These are phyloP conservation scores for Capsicum pubescens DNA, from an alignment of 257 asterid species.

Conservation along the genomic window DNA sequence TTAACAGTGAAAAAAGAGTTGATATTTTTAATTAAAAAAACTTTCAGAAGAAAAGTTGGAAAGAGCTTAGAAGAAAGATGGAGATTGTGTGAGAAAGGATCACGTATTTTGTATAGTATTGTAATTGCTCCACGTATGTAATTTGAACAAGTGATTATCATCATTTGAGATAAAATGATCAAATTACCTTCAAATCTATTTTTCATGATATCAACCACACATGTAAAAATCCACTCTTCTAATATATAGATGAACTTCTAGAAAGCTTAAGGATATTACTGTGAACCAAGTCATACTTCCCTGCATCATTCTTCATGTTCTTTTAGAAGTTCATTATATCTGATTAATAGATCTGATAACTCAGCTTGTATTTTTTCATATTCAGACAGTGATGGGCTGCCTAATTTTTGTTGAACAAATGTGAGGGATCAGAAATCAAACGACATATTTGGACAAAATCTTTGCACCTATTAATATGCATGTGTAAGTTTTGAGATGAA, in stretches of 20 bases:
- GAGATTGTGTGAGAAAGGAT: too few species aligned
- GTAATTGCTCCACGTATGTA: too few species aligned
- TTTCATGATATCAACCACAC: too few species aligned
- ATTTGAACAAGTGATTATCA: too few species aligned
- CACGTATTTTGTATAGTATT: too few species aligned
- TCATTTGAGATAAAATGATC: too few species aligned
- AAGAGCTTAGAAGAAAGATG: too few species aligned
- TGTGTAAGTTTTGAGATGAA: not conserved
- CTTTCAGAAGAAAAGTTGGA: too few species aligned
- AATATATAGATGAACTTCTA: not conserved
- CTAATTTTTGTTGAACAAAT: slow-evolving; percentile 87
- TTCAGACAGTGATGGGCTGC: slow-evolving; percentile 81
- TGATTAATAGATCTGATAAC: slow-evolving; percentile 62
- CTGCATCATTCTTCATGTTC: slow-evolving; percentile 70
- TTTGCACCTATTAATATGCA: not conserved
- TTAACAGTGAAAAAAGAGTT: too few species aligned
- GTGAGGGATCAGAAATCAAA: slow-evolving; percentile 45
- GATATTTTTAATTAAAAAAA: too few species aligned
- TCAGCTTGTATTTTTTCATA: slow-evolving; percentile 85
- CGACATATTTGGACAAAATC: not conserved
- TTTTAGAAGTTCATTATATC: slow-evolving; percentile 66
- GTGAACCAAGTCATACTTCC: slow-evolving; percentile 54
- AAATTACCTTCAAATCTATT: too few species aligned
- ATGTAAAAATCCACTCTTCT: too few species aligned
- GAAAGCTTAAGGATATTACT: slow-evolving; percentile 7